Evolutionary conservation across 179 eudicot genomes (phyloP).

Genomic region (Silene coronaria): DNA sequence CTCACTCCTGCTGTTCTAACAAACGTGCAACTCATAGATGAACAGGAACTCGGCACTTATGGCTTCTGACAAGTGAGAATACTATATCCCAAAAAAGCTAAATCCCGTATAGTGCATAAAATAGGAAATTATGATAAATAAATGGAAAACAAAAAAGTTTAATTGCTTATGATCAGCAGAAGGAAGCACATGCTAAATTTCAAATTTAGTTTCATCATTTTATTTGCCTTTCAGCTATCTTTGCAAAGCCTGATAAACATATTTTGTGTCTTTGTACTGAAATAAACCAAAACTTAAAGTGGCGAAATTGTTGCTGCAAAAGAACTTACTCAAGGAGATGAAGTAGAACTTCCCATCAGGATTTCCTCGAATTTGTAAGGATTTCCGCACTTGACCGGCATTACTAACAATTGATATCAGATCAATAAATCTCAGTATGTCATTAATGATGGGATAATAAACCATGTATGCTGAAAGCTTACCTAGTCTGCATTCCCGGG

Average conservation of each 20-base stretch:
- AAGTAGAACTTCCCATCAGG: slow-evolving; percentile 66
- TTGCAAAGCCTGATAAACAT: neutral
- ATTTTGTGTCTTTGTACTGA: neutral
- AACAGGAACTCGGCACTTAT: neutral
- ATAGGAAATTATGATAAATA: neutral
- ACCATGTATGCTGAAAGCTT: neutral
- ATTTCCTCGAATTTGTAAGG: slow-evolving; percentile 53
- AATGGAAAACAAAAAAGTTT: neutral
- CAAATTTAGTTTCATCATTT: neutral
- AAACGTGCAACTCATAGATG: neutral
- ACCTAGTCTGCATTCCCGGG: slow-evolving; percentile 78
- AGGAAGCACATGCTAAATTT: neutral
- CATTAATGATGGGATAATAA: neutral
- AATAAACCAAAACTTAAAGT: neutral
- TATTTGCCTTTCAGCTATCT: neutral
- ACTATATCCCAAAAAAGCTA: neutral
- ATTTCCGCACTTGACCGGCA: slow-evolving; percentile 94
- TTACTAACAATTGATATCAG: slow-evolving; percentile 35
- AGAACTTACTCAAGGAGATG: slow-evolving; percentile 62
- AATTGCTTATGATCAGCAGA: neutral
- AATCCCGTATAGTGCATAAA: neutral
- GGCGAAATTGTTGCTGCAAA: neutral
- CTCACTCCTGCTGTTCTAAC: neutral
- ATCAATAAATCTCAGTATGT: neutral
- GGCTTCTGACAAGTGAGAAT: neutral